These are phyloP conservation scores for Candida qinlingensis DNA, from an alignment of 805 yeast genomes.

Conservation along the genomic window DNA sequence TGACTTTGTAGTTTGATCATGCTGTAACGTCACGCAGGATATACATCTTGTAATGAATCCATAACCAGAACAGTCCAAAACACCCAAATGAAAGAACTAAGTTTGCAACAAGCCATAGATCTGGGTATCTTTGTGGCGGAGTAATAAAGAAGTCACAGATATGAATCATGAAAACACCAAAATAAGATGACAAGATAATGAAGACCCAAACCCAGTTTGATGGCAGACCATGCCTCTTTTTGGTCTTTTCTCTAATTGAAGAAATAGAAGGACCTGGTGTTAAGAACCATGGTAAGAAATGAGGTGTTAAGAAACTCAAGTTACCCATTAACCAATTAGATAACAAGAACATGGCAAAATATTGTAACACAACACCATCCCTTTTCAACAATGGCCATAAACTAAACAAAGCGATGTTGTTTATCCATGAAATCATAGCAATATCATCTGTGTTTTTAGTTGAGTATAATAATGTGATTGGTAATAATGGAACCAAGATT, in stretches of 20 bases:
- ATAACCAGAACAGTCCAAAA: conserved; percentile 72
- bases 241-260: conserved; percentile 26
- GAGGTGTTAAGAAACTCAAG: conserved; percentile 46
- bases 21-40: conserved; percentile 5
- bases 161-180: conserved; percentile 47
- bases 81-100: conserved; percentile 70
- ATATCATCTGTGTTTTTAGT: conserved; percentile 52
- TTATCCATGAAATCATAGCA: conserved; percentile 83
- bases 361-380: conserved; percentile 73
- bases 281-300: conserved; percentile 32
- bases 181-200: conserved; percentile 47
- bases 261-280: conserved; percentile 42
- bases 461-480: conserved; percentile 60
- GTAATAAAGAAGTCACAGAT: conserved; percentile 41
- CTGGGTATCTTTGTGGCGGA: conserved; percentile 69
- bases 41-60: conserved; percentile 59
- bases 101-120: conserved; percentile 79
- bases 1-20: neutral
- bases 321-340: conserved; percentile 81
- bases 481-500: conserved; percentile 81
- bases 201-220: conserved; percentile 42
- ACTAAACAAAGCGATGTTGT: conserved; percentile 78
- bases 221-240: conserved; percentile 44
- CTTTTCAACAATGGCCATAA: conserved; percentile 80
- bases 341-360: conserved; percentile 50